Conservation (phyloP, 2,329 filamentous ascomycete genomes). For the Thielaviopsis musarum region DNA sequence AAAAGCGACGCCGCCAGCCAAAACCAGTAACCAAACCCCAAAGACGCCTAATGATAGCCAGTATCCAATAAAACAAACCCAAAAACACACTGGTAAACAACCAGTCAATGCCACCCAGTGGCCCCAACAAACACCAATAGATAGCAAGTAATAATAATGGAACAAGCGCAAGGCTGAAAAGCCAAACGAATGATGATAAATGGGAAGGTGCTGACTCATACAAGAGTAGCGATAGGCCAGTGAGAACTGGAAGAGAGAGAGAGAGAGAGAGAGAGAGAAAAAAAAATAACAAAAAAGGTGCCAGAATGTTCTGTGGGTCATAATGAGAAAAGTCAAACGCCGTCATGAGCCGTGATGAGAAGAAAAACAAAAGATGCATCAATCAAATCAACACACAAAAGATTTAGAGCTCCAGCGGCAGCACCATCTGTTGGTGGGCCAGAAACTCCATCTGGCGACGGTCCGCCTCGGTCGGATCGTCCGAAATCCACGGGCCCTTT, state of each 20-base stretch:
- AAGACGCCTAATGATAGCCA: background rate
- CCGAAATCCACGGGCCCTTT: slow-evolving; percentile 68
- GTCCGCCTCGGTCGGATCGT: slow-evolving; percentile 47
- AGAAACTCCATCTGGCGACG: slow-evolving; percentile 34
- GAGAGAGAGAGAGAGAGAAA: background rate
- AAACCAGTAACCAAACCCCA: background rate
- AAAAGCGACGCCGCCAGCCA: background rate
- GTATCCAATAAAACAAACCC: background rate
- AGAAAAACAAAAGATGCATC: background rate
- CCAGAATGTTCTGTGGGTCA: background rate
- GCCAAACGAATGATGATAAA: background rate
- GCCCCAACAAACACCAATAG: background rate
- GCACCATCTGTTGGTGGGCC: background rate
- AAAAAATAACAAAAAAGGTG: background rate
- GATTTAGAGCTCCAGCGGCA: background rate
- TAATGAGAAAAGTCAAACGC: background rate
- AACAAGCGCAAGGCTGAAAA: background rate
- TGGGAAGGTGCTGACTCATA: background rate
- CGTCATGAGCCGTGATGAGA: background rate
- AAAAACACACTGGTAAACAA: background rate
- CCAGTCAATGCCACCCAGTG: no score
- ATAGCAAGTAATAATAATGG: background rate
- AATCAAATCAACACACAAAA: background rate
- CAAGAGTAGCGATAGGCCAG: background rate
- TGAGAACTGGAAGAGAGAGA: background rate